Base-by-base conservation (phyloP, 257 asterid genomes). In the Solanum clarkiae region DNA sequence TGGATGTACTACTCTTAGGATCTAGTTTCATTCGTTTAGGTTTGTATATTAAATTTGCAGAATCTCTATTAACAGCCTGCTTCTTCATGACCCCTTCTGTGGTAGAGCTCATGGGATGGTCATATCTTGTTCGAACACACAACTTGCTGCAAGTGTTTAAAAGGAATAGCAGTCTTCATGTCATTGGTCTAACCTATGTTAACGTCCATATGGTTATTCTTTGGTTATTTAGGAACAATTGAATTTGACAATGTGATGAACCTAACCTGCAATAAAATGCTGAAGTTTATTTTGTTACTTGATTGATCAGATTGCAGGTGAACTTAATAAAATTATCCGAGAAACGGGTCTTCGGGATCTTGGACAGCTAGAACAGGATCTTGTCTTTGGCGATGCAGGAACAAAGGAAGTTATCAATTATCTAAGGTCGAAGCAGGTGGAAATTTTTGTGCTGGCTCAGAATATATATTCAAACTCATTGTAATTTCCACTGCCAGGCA, bases 381-480 rank as follows among this genome's bases (percentile, higher is more conserved):
- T 97, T 87, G 98, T 95, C 86, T 97, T 97, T 88, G 99, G 99
- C 24, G 98, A 97, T 91, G 99, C 99, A 85, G 99, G 95, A 89
- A 90, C 99, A 16, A 97, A 97, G 90, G 99, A 97, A 93, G 92
- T 97, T 57, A 92, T 97, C 89, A 90, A 84, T 81, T 94, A 84
- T 90, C 86, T 97, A 75, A 92, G 98, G 92, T 10, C 91, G 3
- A 90, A 93, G 47, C 93, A 86, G 94, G 99, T 97, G 85, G 66
- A 51, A 84, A 51, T 82, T 49, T 83, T 68, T 84, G 63, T 15
- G 66, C 63, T 45, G 57, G 13, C 82, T 59, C 86, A 80, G 75
- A 53, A 77, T 32, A 83, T 80, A 80, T 63, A 72, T 17, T 63
- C 51, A 1, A 79, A 29, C 18, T 79, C 66, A 26, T 79, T 5